Evolutionary conservation across 495 filamentous ascomycete species (phyloP), one percentile per base, ranked within the genome.

Genomic region (Zalerion maritima): DNA sequence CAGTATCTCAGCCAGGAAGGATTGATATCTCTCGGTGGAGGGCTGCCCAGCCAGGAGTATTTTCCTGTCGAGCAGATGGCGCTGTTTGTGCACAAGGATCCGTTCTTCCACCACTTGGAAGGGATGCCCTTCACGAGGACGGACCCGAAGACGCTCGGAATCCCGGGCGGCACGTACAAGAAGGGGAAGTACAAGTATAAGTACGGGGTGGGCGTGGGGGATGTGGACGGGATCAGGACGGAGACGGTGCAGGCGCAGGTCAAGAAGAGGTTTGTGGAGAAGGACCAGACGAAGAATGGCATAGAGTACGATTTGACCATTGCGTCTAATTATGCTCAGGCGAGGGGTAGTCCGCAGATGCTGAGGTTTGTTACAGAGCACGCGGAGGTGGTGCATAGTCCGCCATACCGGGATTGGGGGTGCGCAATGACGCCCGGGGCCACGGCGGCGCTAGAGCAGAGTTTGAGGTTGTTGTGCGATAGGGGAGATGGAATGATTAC

Each of bases 341-440:
- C 82, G 10, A 71, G 70, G 9, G 89, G 89, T 15, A 69, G 83
- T 18, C 78, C 86, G 2, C 89, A 94, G 54, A 48, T 97, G 42
- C 59, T 91, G 18, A 68, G 89, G 20, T 97, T 80, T 47, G 62
- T 92, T 22, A 91, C 82, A 0, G 89, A 96, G 57, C 89, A 97
- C 52, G 91, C 84, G 0, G 89, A 89, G 55, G 63, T 86, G 21
- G 64, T 79, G 13, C 69, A 77, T 45, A 50, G 66, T 34, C 80
- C 81, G 2, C 78, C 75, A 2, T 94, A 94, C 50, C 53, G 63
- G 16, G 84, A 96, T 57, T 96, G 87, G 87, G 56, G 66, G 32
- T 80, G 75, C 43, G 66, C 65, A 26, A 47, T 89, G 49, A 81
- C 71, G 3, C 62, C 80, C 22, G 87, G 87, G 19, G 80, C 65